Evolutionary conservation across 768 basidiomycete genomes (phyloP).

Genomic region (Rhodotorula graminis): DNA sequence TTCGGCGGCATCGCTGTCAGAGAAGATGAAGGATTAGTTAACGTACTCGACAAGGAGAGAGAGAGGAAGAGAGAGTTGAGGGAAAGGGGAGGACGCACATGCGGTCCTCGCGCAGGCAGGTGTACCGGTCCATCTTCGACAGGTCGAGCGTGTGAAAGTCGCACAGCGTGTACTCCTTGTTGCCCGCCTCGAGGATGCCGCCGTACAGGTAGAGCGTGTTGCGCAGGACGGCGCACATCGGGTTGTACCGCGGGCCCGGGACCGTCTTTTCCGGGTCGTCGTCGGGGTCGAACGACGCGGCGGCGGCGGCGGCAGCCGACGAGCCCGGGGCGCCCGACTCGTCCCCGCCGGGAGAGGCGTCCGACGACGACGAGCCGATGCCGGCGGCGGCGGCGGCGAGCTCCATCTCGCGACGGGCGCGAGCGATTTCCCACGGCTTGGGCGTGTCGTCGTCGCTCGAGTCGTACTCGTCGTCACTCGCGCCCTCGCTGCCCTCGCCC

Average conservation of each 20-base stretch:
- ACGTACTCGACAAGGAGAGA: not conserved
- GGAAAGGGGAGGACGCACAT: conserved; percentile 53
- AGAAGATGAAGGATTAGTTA: not conserved
- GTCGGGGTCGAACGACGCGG: conserved; percentile 33
- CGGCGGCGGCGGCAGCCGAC: not conserved
- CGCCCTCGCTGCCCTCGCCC: conserved; percentile 24
- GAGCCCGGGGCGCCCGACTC: not conserved
- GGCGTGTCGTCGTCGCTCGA: conserved; percentile 30
- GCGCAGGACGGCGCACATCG: conserved; percentile 76
- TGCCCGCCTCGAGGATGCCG: conserved; percentile 76
- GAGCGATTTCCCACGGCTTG: conserved; percentile 36
- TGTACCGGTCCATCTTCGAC: conserved; percentile 75
- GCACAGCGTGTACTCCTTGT: conserved; percentile 80
- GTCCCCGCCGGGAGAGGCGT: not conserved
- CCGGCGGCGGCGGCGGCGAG: conserved; percentile 28
- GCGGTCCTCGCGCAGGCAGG: conserved; percentile 67
- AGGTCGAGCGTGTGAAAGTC: conserved; percentile 76
- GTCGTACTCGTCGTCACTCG: conserved; percentile 27
- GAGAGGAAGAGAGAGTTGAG: too few species aligned
- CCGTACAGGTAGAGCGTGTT: conserved; percentile 91
- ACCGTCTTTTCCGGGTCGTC: conserved; percentile 63
- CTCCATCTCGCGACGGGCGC: conserved; percentile 30
- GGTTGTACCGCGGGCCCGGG: conserved; percentile 74
- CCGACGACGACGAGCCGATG: conserved; percentile 17
- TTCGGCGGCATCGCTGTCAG: conserved; percentile 50